A percentile compares a stretch with the other conserved stretches of the same genome.
Conservation (phyloP, 371 early-diverging fungal species). For the Mucor mucedo region DNA sequence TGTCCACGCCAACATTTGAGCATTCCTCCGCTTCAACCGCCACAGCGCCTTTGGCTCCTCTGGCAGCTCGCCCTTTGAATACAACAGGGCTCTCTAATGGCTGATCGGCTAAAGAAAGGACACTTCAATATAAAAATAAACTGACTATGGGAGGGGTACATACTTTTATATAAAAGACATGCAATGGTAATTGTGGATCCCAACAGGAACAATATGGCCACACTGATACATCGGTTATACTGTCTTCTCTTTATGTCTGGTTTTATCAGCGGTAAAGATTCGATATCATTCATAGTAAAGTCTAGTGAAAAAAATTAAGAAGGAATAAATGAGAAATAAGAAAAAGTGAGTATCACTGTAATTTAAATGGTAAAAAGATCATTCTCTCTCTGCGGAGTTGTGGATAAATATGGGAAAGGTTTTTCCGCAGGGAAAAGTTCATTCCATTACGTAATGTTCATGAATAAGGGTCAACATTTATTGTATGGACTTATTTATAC, state of each 20-base stretch:
- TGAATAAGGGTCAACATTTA: no score
- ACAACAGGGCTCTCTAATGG: conserved; percentile 23
- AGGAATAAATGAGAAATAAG: no score
- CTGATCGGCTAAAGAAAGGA: not conserved
- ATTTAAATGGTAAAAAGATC: no score
- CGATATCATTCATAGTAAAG: not conserved
- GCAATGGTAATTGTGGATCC: not conserved
- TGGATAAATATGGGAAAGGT: no score
- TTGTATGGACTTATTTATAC: no score
- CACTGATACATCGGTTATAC: not conserved
- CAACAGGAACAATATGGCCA: not conserved
- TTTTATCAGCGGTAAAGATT: not conserved
- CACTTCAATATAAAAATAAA: not conserved
- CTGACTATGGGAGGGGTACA: not conserved
- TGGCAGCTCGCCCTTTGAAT: conserved; percentile 33
- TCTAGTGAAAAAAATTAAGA: no score
- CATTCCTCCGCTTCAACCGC: conserved; percentile 87
- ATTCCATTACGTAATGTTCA: not conserved
- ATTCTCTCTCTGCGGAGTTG: no score
- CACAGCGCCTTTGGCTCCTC: conserved; percentile 73
- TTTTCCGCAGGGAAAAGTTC: not conserved
- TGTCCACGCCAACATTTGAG: conserved; percentile 83
- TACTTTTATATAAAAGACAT: not conserved
- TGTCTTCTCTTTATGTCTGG: not conserved
- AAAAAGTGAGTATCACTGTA: no score